These are phyloP conservation scores for Globisporangium alternatum DNA, from an alignment of 352 stramenopile species.

Conservation along the genomic window DNA sequence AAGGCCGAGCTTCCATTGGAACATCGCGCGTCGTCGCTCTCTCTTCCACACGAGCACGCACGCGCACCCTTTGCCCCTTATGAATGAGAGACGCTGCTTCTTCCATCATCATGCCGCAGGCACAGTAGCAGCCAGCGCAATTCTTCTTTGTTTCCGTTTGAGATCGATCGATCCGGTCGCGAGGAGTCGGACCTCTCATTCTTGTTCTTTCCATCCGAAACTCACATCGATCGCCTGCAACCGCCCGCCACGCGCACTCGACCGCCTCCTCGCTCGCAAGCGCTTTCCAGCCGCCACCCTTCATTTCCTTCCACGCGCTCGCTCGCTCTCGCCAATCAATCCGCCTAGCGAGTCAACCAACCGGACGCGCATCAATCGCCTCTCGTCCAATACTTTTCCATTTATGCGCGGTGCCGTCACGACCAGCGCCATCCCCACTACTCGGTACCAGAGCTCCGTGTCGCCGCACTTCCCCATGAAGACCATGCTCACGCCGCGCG, in stretches of 20 bases:
- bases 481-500: conserved; percentile 17
- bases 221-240: conserved; percentile 3
- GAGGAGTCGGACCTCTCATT: conserved; percentile 22
- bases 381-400: neutral
- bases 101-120: too few relatives aligned
- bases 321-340: conserved; percentile 6
- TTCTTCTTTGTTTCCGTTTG: conserved; percentile 6
- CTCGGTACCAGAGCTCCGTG: conserved; percentile 20
- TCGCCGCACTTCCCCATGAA: conserved; percentile 21
- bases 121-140: neutral
- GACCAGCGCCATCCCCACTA: neutral
- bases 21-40: too few relatives aligned
- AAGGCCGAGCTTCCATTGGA: neutral
- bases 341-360: neutral
- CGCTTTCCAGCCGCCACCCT: neutral
- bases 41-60: too few relatives aligned
- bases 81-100: too few relatives aligned
- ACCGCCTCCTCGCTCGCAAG: neutral
- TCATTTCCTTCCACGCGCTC: conserved; percentile 2
- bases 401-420: conserved; percentile 13
- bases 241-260: neutral
- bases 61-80: too few relatives aligned
- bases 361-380: conserved; percentile 1
- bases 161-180: conserved; percentile 7
- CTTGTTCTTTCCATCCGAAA: conserved; percentile 19